Evolutionary conservation across 179 eudicot genomes (phyloP), one percentile per base, ranked within the genome.

Genomic region (Beta corolliflora): DNA sequence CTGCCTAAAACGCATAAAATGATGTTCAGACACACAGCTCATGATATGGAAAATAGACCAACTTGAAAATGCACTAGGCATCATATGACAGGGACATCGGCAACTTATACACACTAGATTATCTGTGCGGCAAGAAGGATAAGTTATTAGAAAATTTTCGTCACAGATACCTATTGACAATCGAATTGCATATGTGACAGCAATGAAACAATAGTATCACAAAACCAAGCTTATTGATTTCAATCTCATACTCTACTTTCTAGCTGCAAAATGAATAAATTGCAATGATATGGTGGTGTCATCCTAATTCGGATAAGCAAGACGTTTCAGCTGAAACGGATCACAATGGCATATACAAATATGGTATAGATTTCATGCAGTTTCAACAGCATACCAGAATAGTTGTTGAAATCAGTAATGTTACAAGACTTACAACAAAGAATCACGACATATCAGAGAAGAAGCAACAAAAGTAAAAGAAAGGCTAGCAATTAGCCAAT

Each of bases 1-100:
- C 79, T 85, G 50, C 84, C 80, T 80, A 81, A 64, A 63, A 21
- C 81, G 71, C 71, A 87, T 6, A 72, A 63, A 23, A 7, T 55
- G 60, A 75, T 48, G 54, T 77, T 75, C 69, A 85, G 78, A 55
- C 25, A 58, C 66, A 41, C 71, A 60, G 63, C 21, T 45, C 55
- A 13, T 10, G 52, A 71, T 63, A 36, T 67, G 6, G 14, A 61
- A 59, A n/a, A 44, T 67, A 59, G 53, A 50, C 36, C 4, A 71
- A 29, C 8, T 21, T 31, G 15, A 53, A 10, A 14, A 53, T n/a
- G 41, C 1, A 23, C 61, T 16, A 78, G 21, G 23, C 53, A 69
- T 71, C 18, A n/a, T 21, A n/a, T 21, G 41, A 71, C 31, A 44
- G 16, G 52, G 18, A 21, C 21, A 21, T 12, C 5, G 23, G 21